Evolutionary conservation across 1,139 yeast species (phyloP).

Genomic region (Scheffersomyces cryptocercus): DNA sequence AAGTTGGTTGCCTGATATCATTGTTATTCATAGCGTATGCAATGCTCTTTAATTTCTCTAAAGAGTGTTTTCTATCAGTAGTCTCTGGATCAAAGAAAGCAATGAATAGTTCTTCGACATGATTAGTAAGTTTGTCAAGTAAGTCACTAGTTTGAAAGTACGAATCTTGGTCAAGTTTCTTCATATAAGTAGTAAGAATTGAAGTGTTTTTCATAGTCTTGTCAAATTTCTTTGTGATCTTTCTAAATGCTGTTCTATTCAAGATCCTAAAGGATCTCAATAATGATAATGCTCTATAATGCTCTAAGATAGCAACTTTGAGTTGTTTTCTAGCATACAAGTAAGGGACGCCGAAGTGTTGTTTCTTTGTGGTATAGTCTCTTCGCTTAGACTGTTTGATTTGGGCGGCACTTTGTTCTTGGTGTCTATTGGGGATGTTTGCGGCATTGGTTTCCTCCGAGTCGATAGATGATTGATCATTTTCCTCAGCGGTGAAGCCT

Average conservation of each 20-base stretch:
- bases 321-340: conserved; percentile 72
- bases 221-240: conserved; percentile 87
- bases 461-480: conserved; percentile 17
- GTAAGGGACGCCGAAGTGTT: conserved; percentile 56
- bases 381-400: conserved; percentile 22
- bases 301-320: conserved; percentile 76
- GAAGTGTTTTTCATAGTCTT: conserved; percentile 55
- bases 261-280: conserved; percentile 73
- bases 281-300: conserved; percentile 76
- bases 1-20: conserved; percentile 29
- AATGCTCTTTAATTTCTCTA: conserved; percentile 64
- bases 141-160: conserved; percentile 68
- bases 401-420: conserved; percentile 16
- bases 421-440: not conserved
- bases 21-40: conserved; percentile 42
- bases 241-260: conserved; percentile 86
- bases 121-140: conserved; percentile 58
- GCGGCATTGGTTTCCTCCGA: conserved; percentile 8
- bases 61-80: conserved; percentile 72
- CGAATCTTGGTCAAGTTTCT: conserved; percentile 50
- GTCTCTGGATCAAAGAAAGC: conserved; percentile 60
- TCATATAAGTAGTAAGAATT: conserved; percentile 58
- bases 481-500: conserved; percentile 9
- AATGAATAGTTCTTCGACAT: conserved; percentile 70
- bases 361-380: conserved; percentile 34